A percentile compares a stretch with the other conserved stretches of the same genome.
Conservation (phyloP, 169 alveolate species). For the Miamiensis avidus region DNA sequence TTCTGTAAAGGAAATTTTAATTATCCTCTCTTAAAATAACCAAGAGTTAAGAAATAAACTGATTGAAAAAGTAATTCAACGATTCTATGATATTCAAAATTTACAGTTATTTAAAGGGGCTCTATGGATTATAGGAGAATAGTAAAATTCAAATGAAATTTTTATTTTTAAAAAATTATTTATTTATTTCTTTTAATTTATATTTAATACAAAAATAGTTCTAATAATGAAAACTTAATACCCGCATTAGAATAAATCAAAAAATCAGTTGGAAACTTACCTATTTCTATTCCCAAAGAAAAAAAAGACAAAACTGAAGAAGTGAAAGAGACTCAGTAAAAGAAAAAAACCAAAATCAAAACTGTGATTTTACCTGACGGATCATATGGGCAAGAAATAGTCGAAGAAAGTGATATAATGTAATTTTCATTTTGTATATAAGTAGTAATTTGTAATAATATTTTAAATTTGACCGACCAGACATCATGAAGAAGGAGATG, state of each 20-base stretch:
- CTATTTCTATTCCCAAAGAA: slow-evolving; percentile 55
- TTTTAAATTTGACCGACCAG: not conserved
- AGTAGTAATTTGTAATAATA: not conserved
- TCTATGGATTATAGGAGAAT: slow-evolving; percentile 78
- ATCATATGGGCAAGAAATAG: slow-evolving; percentile 92
- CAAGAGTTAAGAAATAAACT: slow-evolving; percentile 47
- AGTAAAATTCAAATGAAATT: not conserved
- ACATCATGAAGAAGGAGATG: slow-evolving; percentile 31
- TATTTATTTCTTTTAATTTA: too few species aligned
- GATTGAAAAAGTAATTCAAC: slow-evolving; percentile 51
- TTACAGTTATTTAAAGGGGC: slow-evolving; percentile 65
- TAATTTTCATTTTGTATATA: not conserved
- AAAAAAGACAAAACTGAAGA: slow-evolving; percentile 32
- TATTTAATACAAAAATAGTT: not conserved
- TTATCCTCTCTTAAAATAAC: slow-evolving; percentile 1
- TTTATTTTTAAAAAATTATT: too few species aligned
- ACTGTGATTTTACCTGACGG: slow-evolving; percentile 97
- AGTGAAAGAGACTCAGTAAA: slow-evolving; percentile 35
- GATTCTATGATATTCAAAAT: slow-evolving; percentile 69
- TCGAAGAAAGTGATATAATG: slow-evolving; percentile 45
- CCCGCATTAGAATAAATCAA: slow-evolving; percentile 68
- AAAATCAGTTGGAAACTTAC: slow-evolving; percentile 77
- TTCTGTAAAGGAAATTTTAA: not conserved
- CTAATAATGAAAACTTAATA: slow-evolving; percentile 54
- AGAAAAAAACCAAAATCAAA: slow-evolving; percentile 62